These are phyloP conservation scores for Trichoderma orchidacearum DNA, from an alignment of 495 filamentous ascomycete species.

Conservation along the genomic window DNA sequence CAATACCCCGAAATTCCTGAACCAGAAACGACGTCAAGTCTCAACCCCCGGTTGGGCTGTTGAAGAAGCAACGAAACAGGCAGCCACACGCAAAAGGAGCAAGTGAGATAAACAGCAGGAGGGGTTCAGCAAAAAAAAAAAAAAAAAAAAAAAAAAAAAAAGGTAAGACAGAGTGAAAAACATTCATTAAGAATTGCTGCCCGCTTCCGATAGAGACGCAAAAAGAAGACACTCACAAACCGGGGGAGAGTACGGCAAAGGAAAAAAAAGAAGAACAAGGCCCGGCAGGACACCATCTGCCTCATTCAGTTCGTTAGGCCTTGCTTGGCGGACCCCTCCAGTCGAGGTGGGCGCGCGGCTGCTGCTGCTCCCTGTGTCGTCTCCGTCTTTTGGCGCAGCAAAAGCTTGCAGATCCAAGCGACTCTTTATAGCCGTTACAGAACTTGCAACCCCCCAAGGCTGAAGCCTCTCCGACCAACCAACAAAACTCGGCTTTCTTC, in stretches of 20 bases:
- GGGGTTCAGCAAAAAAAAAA: not conserved
- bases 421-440: no score
- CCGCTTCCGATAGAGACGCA: not conserved
- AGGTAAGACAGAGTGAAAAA: not conserved
- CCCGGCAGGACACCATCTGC: no score
- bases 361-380: no score
- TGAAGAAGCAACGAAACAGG: conserved; percentile 2
- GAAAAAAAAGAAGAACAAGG: no score
- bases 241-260: not conserved
- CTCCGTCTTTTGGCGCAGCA: no score
- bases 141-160: not conserved
- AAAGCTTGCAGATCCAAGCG: no score
- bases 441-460: no score
- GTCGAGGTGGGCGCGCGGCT: no score
- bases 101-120: not conserved
- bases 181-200: not conserved
- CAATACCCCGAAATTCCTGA: not conserved
- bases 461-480: no score
- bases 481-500: no score
- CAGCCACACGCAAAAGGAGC: not conserved
- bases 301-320: no score
- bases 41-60: not conserved
- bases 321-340: no score
- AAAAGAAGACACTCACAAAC: not conserved
- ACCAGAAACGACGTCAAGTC: not conserved